Evolutionary conservation across 2,329 filamentous ascomycete genomes (phyloP), one percentile per base, ranked within the genome.

Genomic region (Aciculosporium take): DNA sequence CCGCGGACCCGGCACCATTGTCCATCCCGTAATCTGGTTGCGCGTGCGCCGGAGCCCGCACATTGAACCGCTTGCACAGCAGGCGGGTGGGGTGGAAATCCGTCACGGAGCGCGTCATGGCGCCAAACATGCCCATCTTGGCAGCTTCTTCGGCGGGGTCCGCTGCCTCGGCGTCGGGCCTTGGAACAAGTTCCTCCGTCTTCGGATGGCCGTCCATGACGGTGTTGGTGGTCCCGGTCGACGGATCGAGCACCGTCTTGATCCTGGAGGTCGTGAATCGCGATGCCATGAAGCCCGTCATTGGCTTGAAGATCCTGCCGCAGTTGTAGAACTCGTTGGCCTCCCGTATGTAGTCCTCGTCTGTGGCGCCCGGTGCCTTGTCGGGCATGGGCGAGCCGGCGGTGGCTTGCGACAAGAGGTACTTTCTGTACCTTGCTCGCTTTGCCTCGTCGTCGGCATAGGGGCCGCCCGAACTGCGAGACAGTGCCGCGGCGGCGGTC

Each of bases 1-100:
- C n/a, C 27, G 28, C 34, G 25, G 37, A 25, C 15, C 40, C 8
- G 12, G 25, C 30, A n/a, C 23, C 17, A 12, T 37, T 39, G 43
- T 57, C 66, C 0, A 68, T 59, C 9, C 58, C 52, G 20, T 51
- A 27, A 32, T 79, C 71, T 27, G 68, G 62, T 51, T 74, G 71
- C 25, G 81, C 76, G 57, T 86, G 74, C 8, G 72, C 69, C 0
- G 88, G 86, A 7, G 82, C 75, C 45, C 72, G 77, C n/a, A 96
- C 81, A 51, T 87, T 87, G 62, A 98, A 94, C 7, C 91, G 73
- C 58, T 96, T 98, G 63, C 89, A 96, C n/a, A 96, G 63, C 31
- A 98, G 63, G 41, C 87, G 71, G 1, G 81, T 80, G 1, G 91
- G 91, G 51, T 79, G 80, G 59, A 94, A 96, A 4, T 79, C 73